Conservation (phyloP, 139 green algal genomes). For the Haematococcus lacustris region DNA sequence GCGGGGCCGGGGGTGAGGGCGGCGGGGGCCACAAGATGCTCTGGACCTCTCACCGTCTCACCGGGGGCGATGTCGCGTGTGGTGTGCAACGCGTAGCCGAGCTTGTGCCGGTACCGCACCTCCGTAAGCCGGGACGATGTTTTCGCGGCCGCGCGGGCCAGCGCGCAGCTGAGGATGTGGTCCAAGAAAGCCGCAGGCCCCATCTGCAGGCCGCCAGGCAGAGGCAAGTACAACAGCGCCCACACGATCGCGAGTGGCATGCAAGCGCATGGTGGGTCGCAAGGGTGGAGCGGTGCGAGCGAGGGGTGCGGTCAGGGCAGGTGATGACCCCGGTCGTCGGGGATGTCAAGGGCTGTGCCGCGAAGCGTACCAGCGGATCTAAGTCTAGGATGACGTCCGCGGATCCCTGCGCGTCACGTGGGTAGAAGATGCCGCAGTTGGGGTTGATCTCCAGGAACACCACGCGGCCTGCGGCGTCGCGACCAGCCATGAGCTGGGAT, state of each 20-base stretch:
- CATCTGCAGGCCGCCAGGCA: background rate
- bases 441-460: conserved; percentile 35
- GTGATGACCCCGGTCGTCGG: background rate
- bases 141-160: background rate
- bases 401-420: conserved; percentile 8
- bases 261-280: too few species aligned
- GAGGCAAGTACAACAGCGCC: too few species aligned
- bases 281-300: background rate
- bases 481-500: too few species aligned
- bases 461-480: conserved; percentile 4
- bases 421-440: conserved; percentile 29
- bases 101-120: background rate
- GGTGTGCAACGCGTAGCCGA: conserved; percentile 11
- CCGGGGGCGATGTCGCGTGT: background rate
- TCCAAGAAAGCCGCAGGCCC: conserved; percentile 8
- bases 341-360: background rate
- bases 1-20: too few species aligned
- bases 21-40: background rate
- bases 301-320: background rate
- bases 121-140: background rate
- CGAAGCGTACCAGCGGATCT: background rate
- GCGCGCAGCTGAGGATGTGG: conserved; percentile 3
- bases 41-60: background rate
- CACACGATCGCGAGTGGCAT: too few species aligned
- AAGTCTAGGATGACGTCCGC: conserved; percentile 23